phyloP scores from a whole-genome alignment of 305 asterid genomes.

The Fraxinus floribunda region DNA sequence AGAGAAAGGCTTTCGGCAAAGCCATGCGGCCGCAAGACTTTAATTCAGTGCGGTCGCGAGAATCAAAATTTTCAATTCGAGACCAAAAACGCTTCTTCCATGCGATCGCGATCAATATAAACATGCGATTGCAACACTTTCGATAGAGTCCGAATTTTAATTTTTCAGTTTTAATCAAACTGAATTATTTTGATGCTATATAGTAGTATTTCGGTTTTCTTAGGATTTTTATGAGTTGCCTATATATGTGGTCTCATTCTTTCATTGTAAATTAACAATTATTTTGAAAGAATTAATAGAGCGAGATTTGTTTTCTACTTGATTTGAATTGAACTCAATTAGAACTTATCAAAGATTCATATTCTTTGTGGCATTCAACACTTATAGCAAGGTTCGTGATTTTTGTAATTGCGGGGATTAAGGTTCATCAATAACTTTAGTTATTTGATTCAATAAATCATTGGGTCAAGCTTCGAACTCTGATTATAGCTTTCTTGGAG shows the following conservation, averaged over 20 bases:
- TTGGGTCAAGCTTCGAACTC: too few relatives aligned
- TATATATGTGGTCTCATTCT: background rate
- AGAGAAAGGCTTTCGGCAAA: background rate
- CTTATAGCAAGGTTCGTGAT: too few relatives aligned
- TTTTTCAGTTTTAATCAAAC: background rate
- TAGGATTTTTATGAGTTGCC: background rate
- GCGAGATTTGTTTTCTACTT: too few relatives aligned
- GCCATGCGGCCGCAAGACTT: background rate
- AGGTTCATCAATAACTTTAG: too few relatives aligned
- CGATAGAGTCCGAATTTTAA: background rate
- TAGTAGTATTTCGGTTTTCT: background rate
- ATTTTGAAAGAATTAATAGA: background rate
- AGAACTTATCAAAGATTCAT: too few relatives aligned
- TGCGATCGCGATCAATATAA: background rate
- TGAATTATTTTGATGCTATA: background rate
- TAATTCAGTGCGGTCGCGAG: background rate
- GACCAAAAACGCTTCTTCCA: background rate
- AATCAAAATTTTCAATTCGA: background rate
- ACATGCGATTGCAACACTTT: background rate
- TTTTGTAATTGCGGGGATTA: too few relatives aligned
- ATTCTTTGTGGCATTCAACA: too few relatives aligned
- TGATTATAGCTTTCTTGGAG: too few relatives aligned
- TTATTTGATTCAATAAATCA: too few relatives aligned
- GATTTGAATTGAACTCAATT: too few relatives aligned
- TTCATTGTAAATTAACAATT: background rate